Percentiles rank a stretch among this genome's conserved stretches.
These are phyloP conservation scores for Cryptococcus sp. DNA, from an alignment of 1,284 basidiomycete species.

Conservation along the genomic window DNA sequence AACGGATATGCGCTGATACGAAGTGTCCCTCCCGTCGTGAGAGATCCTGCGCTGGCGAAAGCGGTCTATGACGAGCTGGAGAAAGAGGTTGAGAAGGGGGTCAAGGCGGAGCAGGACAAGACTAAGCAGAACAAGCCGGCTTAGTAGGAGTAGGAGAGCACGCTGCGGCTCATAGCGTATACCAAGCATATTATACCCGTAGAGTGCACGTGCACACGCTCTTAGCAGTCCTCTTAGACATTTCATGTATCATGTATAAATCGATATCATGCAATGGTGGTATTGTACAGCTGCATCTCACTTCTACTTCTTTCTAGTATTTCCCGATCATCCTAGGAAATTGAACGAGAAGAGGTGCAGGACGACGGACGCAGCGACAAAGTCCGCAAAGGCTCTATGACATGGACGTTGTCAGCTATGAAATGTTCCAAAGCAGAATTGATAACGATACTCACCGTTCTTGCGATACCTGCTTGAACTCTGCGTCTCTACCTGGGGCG, in stretches of 20 bases:
- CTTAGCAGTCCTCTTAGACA: background rate
- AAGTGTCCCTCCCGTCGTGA: conserved; percentile 41
- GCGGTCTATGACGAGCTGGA: conserved; percentile 45
- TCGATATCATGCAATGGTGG: background rate
- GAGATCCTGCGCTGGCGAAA: conserved; percentile 33
- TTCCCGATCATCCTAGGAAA: conserved; percentile 69
- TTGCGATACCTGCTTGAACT: conserved; percentile 89
- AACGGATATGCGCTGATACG: background rate
- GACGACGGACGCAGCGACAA: conserved; percentile 88
- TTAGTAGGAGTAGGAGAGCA: background rate
- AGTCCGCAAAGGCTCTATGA: conserved; percentile 92
- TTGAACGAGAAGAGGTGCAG: conserved; percentile 99
- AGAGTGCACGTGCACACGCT: background rate
- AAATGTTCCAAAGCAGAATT: background rate
- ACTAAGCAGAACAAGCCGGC: conserved; percentile 9
- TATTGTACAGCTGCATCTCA: conserved; percentile 3
- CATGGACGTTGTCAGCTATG: background rate
- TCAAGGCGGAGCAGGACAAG: conserved; percentile 23
- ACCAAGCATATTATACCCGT: background rate
- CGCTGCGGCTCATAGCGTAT: background rate
- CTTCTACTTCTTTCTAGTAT: background rate
- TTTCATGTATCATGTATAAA: too few species aligned
- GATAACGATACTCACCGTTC: conserved; percentile 69
- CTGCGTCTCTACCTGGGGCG: conserved; percentile 63
- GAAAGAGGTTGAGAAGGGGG: conserved; percentile 40